Conservation (phyloP, 2,329 filamentous ascomycete species). For the Apiospora marii region DNA sequence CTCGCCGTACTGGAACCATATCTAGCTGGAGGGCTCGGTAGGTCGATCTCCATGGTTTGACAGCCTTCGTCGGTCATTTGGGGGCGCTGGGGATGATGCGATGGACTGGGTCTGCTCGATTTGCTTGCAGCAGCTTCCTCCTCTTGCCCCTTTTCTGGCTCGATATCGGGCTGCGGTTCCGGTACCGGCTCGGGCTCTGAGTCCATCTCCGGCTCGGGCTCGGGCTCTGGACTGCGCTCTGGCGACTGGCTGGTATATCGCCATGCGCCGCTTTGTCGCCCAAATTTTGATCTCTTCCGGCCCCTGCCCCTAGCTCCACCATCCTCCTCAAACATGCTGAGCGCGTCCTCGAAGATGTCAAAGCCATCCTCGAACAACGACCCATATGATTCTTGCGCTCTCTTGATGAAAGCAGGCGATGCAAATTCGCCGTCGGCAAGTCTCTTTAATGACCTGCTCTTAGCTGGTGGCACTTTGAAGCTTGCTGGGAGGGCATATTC, state of each 20-base stretch:
- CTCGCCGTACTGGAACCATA: background rate
- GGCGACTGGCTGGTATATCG: constrained; percentile 75
- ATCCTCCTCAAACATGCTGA: constrained; percentile 77
- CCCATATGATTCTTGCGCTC: constrained; percentile 73
- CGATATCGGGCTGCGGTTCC: background rate
- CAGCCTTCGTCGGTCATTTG: constrained; percentile 48
- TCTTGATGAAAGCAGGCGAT: constrained; percentile 83
- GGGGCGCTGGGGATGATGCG: constrained; percentile 29
- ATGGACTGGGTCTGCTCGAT: constrained; percentile 28
- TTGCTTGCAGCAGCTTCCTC: constrained; percentile 25
- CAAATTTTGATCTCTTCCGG: constrained; percentile 75
- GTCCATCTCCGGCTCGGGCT: background rate
- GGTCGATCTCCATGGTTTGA: constrained; percentile 48
- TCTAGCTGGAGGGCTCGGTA: constrained; percentile 27
- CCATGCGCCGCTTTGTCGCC: constrained; percentile 74
- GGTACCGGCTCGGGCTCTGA: background rate
- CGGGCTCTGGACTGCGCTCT: constrained; percentile 45
- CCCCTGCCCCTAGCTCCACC: constrained; percentile 65
- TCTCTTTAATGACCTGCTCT: constrained; percentile 42
- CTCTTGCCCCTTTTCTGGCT: constrained; percentile 18
- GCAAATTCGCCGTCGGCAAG: constrained; percentile 64
- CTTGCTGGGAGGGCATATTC: background rate
- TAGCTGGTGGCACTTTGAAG: constrained; percentile 32
- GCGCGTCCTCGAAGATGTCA: constrained; percentile 74
- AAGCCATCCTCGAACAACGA: constrained; percentile 69